A percentile compares a stretch with the other conserved stretches of the same genome.
These are phyloP conservation scores for Aspergillus sp. DNA, from an alignment of 2,329 filamentous ascomycete species.

Conservation along the genomic window DNA sequence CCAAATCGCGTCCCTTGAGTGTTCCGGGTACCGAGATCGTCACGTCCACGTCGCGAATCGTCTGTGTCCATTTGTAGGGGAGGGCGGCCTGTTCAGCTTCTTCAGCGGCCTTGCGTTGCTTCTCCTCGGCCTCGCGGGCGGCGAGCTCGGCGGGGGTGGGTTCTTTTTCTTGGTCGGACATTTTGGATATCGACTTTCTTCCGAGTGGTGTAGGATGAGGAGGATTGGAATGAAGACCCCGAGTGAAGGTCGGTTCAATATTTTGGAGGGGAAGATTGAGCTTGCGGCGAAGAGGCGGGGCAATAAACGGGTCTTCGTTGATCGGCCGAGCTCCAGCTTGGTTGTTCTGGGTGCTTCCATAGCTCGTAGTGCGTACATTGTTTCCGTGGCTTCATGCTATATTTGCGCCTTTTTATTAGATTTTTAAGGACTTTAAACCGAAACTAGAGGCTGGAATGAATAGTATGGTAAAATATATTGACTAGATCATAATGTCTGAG, in stretches of 20 bases:
- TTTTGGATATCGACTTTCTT: slow-evolving; percentile 6
- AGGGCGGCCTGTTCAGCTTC: slow-evolving; percentile 83
- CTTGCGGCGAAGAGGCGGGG: background rate
- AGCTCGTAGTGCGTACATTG: background rate
- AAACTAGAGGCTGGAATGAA: background rate
- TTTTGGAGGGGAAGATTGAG: background rate
- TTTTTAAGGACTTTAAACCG: background rate
- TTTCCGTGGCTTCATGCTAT: background rate
- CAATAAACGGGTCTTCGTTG: background rate
- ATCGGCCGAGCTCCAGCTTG: background rate
- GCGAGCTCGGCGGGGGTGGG: slow-evolving; percentile 34
- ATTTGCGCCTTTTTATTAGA: background rate
- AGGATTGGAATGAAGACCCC: background rate
- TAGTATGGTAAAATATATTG: background rate
- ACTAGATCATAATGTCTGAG: background rate
- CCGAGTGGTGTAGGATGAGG: background rate
- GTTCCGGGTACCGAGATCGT: slow-evolving; percentile 76
- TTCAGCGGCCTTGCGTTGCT: slow-evolving; percentile 68
- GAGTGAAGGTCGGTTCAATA: background rate
- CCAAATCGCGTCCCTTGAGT: slow-evolving; percentile 79
- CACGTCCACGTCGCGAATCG: slow-evolving; percentile 83
- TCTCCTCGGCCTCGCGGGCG: slow-evolving; percentile 57
- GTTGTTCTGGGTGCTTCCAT: slow-evolving; percentile 1
- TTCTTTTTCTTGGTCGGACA: slow-evolving; percentile 34
- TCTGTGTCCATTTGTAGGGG: slow-evolving; percentile 97